These are phyloP conservation scores for Camelina neglecta DNA, from an alignment of 345 rosid genomes.

Conservation along the genomic window DNA sequence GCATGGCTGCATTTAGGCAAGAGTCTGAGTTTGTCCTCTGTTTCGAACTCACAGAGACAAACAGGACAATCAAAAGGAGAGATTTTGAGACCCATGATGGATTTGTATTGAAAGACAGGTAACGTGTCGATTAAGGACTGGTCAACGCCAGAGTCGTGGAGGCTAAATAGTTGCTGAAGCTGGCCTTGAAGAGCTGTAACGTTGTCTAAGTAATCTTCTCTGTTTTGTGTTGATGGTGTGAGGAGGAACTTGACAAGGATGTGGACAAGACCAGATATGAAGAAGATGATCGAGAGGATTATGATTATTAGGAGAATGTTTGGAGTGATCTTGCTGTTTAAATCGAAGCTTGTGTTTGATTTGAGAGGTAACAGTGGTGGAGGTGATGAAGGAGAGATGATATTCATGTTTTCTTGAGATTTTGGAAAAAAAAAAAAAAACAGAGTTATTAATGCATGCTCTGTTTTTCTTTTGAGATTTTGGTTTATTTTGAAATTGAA, in stretches of 20 bases:
- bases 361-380: slow-evolving; percentile 9
- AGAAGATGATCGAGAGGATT: slow-evolving; percentile 85
- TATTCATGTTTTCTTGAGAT: slow-evolving; percentile 38
- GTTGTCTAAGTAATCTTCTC: slow-evolving; percentile 53
- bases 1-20: slow-evolving; percentile 73
- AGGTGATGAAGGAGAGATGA: slow-evolving; percentile 26
- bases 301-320: slow-evolving; percentile 71
- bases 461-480: slow-evolving; percentile 6
- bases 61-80: slow-evolving; percentile 76
- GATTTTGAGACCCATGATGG: slow-evolving; percentile 67
- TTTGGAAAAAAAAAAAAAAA: not conserved
- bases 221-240: slow-evolving; percentile 62
- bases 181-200: slow-evolving; percentile 92
- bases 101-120: slow-evolving; percentile 69
- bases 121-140: slow-evolving; percentile 68
- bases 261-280: slow-evolving; percentile 84
- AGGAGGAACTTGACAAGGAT: slow-evolving; percentile 78
- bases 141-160: slow-evolving; percentile 87
- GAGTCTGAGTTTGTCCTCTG: slow-evolving; percentile 56
- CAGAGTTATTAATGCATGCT: slow-evolving; percentile 47
- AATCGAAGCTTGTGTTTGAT: slow-evolving; percentile 51
- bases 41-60: slow-evolving; percentile 44
- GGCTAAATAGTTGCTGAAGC: slow-evolving; percentile 90
- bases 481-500: slow-evolving; percentile 8
- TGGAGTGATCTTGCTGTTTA: slow-evolving; percentile 71